Conservation (phyloP, 352 stramenopile species). For the Pythium apleroticum region DNA sequence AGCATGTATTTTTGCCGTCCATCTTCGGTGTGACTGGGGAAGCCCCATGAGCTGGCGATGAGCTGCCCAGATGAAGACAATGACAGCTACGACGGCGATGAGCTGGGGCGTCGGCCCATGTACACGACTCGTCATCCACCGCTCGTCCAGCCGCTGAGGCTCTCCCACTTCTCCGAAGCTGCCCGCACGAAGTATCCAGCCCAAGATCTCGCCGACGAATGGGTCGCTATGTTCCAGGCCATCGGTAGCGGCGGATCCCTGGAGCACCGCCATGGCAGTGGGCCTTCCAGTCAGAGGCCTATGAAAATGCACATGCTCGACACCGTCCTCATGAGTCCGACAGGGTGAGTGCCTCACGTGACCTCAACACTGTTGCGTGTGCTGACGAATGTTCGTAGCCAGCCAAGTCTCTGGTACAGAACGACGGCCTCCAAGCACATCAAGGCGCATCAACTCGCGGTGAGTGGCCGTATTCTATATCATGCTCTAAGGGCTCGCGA, state of each 20-base stretch:
- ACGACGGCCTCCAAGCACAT: conserved; percentile 46
- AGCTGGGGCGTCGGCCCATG: conserved; percentile 22
- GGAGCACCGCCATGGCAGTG: background rate
- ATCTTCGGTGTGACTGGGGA: background rate
- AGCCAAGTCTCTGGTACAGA: conserved; percentile 62
- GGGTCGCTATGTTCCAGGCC: conserved; percentile 54
- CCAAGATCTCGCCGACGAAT: conserved; percentile 54
- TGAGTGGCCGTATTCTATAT: conserved; percentile 8
- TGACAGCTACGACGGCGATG: background rate
- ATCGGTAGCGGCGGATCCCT: conserved; percentile 25
- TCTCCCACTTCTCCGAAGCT: conserved; percentile 40
- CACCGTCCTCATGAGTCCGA: conserved; percentile 58
- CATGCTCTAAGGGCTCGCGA: no score
- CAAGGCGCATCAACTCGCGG: conserved; percentile 40
- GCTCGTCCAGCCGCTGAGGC: conserved; percentile 47
- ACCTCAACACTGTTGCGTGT: background rate
- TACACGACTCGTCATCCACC: conserved; percentile 51
- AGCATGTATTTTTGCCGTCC: background rate
- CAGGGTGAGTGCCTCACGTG: conserved; percentile 32
- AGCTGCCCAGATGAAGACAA: conserved; percentile 2
- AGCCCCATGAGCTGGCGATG: background rate
- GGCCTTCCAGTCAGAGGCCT: conserved; percentile 19
- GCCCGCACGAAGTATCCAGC: conserved; percentile 30
- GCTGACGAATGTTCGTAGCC: conserved; percentile 28
- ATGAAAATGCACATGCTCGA: conserved; percentile 61